Evolutionary conservation across 305 asterid genomes (phyloP), one percentile per base, ranked within the genome.

Genomic region (Fraxinus angustifolia): DNA sequence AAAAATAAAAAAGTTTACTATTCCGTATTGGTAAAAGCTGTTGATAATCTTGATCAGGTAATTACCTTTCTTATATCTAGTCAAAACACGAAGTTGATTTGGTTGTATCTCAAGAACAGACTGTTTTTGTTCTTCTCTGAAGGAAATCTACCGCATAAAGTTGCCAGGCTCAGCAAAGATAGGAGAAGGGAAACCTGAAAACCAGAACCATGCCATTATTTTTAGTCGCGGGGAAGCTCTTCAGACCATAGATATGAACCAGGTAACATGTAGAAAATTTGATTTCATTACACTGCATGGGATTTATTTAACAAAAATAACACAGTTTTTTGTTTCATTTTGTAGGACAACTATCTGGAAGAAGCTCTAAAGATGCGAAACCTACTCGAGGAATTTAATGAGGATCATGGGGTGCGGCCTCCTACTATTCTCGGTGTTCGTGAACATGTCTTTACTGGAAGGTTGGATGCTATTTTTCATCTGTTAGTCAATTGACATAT

Each of bases 331-430:
- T 70, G 75, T 65, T 84, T 82, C 56, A 80, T 78, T 82, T 81
- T 88, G 83, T 80, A 96, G 99, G 99, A 96, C 84, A 96, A 96
- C 85, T 96, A 96, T 86, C 88, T 96, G 92, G 99, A 96, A 88
- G 99, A 96, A 90, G 99, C 99, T 86, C 94, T 96, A 81, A 96
- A 96, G 90, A 96, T 96, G 98, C 97, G 99, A 60, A 96, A 96
- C 85, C 91, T 96, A 79, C 99, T 96, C 67, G 97, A 96, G 88
- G 99, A 96, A 87, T 96, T 96, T 84, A 90, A 90, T 79, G 99
- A 93, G 89, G 98, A 93, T 86, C 99, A 96, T 85, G 98, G 99
- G 73, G 99, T 96, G 80, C 93, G 98, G 53, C 91, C 98, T 58
- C 98, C 99, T 62, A 92, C 99, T 72, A 94, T 96, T 85, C 88